Conservation (phyloP, 192 early-diverging fungal genomes). For the Gonapodya prolifera region DNA sequence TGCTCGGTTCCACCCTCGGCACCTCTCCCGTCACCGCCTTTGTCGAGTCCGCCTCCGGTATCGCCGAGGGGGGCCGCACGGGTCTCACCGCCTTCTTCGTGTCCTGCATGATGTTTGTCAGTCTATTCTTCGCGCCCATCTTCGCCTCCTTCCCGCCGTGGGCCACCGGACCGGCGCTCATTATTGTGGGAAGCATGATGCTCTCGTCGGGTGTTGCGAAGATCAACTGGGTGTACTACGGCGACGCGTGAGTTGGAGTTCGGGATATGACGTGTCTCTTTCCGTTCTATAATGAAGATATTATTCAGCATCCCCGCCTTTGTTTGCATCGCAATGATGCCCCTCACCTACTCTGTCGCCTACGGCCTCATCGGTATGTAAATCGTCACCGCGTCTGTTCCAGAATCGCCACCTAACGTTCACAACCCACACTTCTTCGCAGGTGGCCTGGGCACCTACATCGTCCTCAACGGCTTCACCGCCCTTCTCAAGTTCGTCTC, state of each 20-base stretch:
- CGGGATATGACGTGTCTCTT: background rate
- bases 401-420: no score
- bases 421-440: no score
- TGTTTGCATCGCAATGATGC: conserved; percentile 62
- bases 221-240: conserved; percentile 70
- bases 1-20: conserved; percentile 58
- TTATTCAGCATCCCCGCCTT: conserved; percentile 63
- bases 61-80: conserved; percentile 66
- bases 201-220: conserved; percentile 38
- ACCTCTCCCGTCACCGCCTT: conserved; percentile 65
- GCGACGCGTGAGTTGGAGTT: conserved; percentile 23
- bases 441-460: conserved; percentile 52
- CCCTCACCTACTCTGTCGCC: conserved; percentile 67
- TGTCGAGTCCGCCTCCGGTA: conserved; percentile 71
- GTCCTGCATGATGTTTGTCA: conserved; percentile 58
- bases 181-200: conserved; percentile 73
- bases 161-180: conserved; percentile 71
- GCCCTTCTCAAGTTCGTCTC: conserved; percentile 25
- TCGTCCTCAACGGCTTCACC: conserved; percentile 53
- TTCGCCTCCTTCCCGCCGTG: conserved; percentile 74
- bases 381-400: no score
- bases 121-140: conserved; percentile 72
- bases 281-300: background rate
- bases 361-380: conserved; percentile 49
- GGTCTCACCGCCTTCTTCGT: conserved; percentile 60